Percentiles rank a stretch among this genome's conserved stretches.
phyloP scores from a whole-genome alignment of 2,329 filamentous ascomycete species.

The Bipolaris victoriae region DNA sequence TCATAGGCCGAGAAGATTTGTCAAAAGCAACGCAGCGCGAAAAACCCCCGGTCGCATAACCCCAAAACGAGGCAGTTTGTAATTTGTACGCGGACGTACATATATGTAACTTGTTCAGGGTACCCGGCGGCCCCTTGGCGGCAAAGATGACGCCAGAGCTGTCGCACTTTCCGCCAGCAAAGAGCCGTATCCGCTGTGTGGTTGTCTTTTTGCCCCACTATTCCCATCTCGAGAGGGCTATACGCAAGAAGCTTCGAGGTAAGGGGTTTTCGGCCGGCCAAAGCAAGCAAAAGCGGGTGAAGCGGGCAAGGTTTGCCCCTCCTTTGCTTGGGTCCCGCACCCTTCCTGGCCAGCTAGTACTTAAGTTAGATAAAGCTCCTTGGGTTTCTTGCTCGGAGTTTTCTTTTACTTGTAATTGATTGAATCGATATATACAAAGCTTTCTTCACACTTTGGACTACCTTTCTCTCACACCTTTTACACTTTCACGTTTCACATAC shows the following conservation, averaged over 20 bases:
- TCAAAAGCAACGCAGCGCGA: slow-evolving; percentile 9
- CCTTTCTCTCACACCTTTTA: neutral
- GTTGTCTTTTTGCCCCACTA: no score
- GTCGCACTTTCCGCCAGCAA: no score
- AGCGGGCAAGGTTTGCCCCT: slow-evolving; percentile 14
- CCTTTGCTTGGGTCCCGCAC: neutral
- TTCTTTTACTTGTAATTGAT: neutral
- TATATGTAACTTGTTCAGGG: no score
- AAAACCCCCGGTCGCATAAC: no score
- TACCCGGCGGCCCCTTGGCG: no score
- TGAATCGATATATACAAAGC: neutral
- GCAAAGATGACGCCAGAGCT: no score
- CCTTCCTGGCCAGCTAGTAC: neutral
- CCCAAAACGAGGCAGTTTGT: no score
- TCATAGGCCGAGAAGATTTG: slow-evolving; percentile 27
- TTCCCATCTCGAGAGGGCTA: slow-evolving; percentile 21
- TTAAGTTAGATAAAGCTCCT: neutral
- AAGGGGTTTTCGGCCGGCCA: neutral
- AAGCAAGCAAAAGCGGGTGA: neutral
- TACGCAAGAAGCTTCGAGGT: slow-evolving; percentile 11
- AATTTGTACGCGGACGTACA: no score
- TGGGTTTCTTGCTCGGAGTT: neutral
- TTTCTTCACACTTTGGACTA: neutral
- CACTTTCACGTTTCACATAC: neutral
- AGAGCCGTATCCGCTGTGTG: no score